Percentiles rank a stretch among this genome's conserved stretches.
Evolutionary conservation across 1,139 yeast genomes (phyloP).

Genomic region (Yamadazyma siamensis): DNA sequence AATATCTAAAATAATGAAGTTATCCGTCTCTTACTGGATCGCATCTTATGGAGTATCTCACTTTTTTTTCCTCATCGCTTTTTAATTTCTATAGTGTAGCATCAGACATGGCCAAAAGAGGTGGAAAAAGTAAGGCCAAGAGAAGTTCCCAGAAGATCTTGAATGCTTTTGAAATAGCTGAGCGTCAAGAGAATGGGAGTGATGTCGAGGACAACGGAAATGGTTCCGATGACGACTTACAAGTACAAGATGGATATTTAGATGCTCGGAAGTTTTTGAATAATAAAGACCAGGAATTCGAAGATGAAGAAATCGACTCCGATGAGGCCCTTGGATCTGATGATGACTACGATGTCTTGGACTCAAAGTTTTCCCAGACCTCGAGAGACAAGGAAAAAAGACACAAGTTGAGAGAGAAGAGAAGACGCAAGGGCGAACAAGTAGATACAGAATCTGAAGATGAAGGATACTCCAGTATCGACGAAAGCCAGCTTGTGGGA

Average conservation of each 20-base stretch:
- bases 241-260: conserved; percentile 38
- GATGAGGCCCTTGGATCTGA: conserved; percentile 78
- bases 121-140: conserved; percentile 25
- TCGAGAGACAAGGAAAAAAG: conserved; percentile 53
- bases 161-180: conserved; percentile 48
- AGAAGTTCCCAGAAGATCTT: conserved; percentile 35
- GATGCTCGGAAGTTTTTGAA: conserved; percentile 38
- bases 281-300: conserved; percentile 31
- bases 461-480: conserved; percentile 56
- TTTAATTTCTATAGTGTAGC: conserved; percentile 1
- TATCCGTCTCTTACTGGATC: too few species aligned
- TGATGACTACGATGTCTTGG: conserved; percentile 66
- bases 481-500: conserved; percentile 71
- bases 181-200: conserved; percentile 30
- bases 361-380: conserved; percentile 66
- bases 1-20: too few species aligned
- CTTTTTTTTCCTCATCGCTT: background rate
- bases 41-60: conserved; percentile 10
- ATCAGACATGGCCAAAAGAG: conserved; percentile 24
- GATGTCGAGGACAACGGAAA: conserved; percentile 15
- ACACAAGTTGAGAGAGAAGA: conserved; percentile 24
- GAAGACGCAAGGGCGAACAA: conserved; percentile 16
- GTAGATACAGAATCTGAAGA: conserved; percentile 26
- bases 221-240: conserved; percentile 17
- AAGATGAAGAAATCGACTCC: conserved; percentile 71